Evolutionary conservation across 768 basidiomycete species (phyloP), one percentile per base, ranked within the genome.

Genomic region (Mycena polygramma): DNA sequence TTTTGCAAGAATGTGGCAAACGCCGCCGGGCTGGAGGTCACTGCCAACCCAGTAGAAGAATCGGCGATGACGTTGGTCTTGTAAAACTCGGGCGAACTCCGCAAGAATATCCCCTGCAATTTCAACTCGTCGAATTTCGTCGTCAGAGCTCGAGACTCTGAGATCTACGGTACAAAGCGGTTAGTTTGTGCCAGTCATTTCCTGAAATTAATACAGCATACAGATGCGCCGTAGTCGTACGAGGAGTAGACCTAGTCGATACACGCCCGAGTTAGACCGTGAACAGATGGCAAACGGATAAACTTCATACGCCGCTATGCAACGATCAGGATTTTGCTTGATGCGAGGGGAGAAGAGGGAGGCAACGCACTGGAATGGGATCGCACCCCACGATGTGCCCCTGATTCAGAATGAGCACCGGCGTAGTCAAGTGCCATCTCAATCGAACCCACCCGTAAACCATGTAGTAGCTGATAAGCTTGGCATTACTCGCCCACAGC

Each of bases 381-480:
- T 83, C 13, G 86, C 92, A 48, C 93, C 94, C 93, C 94, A 96
- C 15, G 92, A 94, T 0, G 94, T 95, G 26, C 94, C 94, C 10
- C 94, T 94, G 67, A 58, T 57, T 52, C 57, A 6, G n/a, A 11
- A n/a, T 68, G 5, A 30, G 57, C 45, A 53, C 36, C n/a, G 14
- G 2, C 60, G 2, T 49, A 39, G 68, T 14, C 24, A 48, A 11
- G 26, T 24, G 65, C 49, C 45, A 46, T 46, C 39, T 10, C 6
- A 19, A 7, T 15, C 0, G 6, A 26, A 41, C 81, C 69, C 77
- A 92, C 92, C 92, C 94, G 74, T 90, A 94, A 63, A 94, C 73
- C 95, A 96, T 95, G 79, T 96, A 96, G 70, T 92, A 93, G 74
- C 88, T 94, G 68, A 95, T 89, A 53, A 96, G 75, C 75, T 95